Conservation (phyloP, 306 rosid genomes). For the Rubus idaeus region DNA sequence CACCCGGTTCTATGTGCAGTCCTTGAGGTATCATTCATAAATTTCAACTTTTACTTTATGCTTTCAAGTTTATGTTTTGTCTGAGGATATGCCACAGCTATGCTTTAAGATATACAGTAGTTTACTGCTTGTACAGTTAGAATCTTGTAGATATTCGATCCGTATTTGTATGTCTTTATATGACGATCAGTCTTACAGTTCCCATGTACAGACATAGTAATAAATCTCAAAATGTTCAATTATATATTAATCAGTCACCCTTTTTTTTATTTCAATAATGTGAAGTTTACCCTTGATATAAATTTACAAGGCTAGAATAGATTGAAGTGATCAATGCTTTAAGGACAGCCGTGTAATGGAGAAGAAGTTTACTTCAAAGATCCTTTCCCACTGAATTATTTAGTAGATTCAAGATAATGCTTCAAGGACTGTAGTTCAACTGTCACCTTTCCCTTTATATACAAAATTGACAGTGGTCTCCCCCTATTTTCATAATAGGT, state of each 20-base stretch:
- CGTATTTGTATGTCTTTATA: neutral
- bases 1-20: conserved; percentile 54
- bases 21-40: conserved; percentile 54
- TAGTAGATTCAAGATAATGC: neutral
- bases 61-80: neutral
- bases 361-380: neutral
- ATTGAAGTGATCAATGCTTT: neutral
- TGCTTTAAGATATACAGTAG: neutral
- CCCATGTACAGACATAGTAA: neutral
- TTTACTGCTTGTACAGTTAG: neutral
- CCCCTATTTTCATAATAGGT: neutral
- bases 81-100: neutral
- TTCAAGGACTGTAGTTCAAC: neutral
- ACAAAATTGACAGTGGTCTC: neutral
- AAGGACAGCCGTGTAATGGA: neutral
- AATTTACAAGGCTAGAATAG: neutral
- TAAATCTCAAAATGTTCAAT: neutral
- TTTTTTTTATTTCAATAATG: neutral
- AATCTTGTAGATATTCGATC: neutral
- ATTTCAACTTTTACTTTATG: neutral
- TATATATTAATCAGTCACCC: neutral
- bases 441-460: neutral
- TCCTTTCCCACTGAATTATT: neutral
- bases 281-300: neutral
- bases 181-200: neutral